These are phyloP conservation scores for Didymella glomerata DNA, from an alignment of 2,329 filamentous ascomycete species.

Conservation along the genomic window DNA sequence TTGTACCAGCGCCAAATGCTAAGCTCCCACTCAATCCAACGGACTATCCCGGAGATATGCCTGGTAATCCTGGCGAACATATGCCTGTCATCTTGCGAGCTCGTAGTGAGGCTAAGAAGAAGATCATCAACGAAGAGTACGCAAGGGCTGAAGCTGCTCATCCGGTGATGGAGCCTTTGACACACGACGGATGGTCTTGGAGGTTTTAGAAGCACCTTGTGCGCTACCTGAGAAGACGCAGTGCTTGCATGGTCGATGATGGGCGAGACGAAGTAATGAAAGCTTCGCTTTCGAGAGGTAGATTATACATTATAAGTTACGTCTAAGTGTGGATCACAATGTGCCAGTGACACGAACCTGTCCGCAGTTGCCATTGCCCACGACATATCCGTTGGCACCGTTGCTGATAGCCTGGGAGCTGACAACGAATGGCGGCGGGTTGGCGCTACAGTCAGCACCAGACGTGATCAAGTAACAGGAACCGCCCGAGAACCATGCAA, in stretches of 20 bases:
- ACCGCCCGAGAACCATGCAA: background rate
- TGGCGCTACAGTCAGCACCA: background rate
- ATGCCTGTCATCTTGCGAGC: constrained; percentile 27
- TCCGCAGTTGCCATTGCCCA: background rate
- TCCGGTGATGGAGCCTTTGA: background rate
- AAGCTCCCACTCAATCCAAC: constrained; percentile 5
- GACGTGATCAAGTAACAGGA: background rate
- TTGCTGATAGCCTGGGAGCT: background rate
- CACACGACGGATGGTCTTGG: background rate
- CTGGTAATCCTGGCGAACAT: constrained; percentile 20
- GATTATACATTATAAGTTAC: background rate
- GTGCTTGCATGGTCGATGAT: background rate
- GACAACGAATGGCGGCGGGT: background rate
- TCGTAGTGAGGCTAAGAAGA: constrained; percentile 25
- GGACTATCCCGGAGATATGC: constrained; percentile 18
- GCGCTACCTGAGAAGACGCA: background rate
- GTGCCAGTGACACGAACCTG: background rate
- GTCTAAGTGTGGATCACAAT: background rate
- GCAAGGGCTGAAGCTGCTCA: background rate
- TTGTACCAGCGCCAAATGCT: constrained; percentile 11
- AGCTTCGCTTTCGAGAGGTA: background rate
- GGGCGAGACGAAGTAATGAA: background rate
- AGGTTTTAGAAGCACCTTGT: background rate
- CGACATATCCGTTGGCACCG: background rate
- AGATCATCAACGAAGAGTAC: constrained; percentile 8